Conservation (phyloP, 1,284 basidiomycete genomes). For the Pseudozyma tsukubaensis region DNA sequence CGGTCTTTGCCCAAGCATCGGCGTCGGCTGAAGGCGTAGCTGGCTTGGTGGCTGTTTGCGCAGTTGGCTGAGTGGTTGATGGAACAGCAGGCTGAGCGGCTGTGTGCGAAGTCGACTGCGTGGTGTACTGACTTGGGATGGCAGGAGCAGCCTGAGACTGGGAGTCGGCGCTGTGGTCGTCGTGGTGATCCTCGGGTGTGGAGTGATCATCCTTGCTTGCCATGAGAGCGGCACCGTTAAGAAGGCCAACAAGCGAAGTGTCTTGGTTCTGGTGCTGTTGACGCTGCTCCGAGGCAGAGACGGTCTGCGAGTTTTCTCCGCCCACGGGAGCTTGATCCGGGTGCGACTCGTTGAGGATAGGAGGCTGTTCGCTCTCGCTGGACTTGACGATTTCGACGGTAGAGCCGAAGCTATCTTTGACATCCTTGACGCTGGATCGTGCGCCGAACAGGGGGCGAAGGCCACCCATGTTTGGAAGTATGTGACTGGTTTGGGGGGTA, state of each 20-base stretch:
- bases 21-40: slow-evolving; percentile 15
- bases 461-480: slow-evolving; percentile 16
- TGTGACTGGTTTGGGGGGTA: not conserved
- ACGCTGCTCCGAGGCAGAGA: not conserved
- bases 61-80: too few species aligned
- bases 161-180: slow-evolving; percentile 5
- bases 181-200: slow-evolving; percentile 16
- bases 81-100: not conserved
- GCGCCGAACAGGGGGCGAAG: slow-evolving; percentile 42
- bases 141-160: not conserved
- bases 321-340: not conserved
- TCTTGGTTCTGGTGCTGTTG: slow-evolving; percentile 12
- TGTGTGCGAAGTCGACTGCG: not conserved
- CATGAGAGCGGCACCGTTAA: slow-evolving; percentile 43
- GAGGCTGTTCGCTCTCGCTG: slow-evolving; percentile 27
- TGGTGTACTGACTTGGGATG: not conserved
- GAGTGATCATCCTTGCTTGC: slow-evolving; percentile 29
- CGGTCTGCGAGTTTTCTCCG: not conserved
- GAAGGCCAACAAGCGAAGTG: slow-evolving; percentile 20
- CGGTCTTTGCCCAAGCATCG: slow-evolving; percentile 31
- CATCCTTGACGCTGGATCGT: slow-evolving; percentile 33
- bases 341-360: slow-evolving; percentile 2
- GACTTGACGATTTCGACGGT: slow-evolving; percentile 33
- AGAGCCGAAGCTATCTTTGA: slow-evolving; percentile 38
- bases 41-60: too few species aligned